Conservation (phyloP, 495 filamentous ascomycete species). For the Zalerion maritima region DNA sequence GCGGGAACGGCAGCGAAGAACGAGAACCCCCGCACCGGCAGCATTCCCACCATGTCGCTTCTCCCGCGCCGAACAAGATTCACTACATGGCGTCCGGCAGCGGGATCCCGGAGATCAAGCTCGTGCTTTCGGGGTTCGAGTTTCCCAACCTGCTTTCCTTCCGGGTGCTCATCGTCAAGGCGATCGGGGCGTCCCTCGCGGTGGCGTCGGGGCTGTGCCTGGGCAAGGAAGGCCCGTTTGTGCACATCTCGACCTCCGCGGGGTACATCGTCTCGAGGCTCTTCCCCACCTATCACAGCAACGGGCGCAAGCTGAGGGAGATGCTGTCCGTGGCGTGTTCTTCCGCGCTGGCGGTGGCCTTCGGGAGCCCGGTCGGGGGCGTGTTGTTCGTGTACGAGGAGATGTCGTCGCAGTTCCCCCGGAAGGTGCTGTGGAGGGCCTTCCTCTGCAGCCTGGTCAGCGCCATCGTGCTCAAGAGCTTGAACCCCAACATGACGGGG, state of each 20-base stretch:
- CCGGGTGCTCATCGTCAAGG: conserved; percentile 36
- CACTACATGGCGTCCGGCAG: conserved; percentile 39
- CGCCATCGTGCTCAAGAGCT: conserved; percentile 30
- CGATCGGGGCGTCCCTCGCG: conserved; percentile 34
- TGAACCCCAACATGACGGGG: conserved; percentile 38
- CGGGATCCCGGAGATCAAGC: conserved; percentile 42
- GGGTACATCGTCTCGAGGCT: conserved; percentile 30
- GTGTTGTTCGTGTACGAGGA: conserved; percentile 36
- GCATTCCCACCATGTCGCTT: too few species aligned
- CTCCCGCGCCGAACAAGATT: conserved; percentile 24
- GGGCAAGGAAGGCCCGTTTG: conserved; percentile 42
- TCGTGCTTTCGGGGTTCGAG: conserved; percentile 37
- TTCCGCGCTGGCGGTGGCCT: conserved; percentile 34
- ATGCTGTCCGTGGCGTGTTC: conserved; percentile 35
- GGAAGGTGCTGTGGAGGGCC: conserved; percentile 37
- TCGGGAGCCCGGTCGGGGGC: conserved; percentile 39
- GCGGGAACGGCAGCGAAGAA: too few species aligned
- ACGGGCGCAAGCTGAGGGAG: conserved; percentile 35
- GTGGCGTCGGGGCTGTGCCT: conserved; percentile 39
- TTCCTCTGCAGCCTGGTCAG: conserved; percentile 37
- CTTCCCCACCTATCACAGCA: conserved; percentile 35
- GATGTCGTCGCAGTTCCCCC: conserved; percentile 32
- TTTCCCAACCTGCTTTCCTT: conserved; percentile 36
- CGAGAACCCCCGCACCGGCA: too few species aligned
- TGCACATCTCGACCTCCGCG: conserved; percentile 37